phyloP scores from a whole-genome alignment of 768 basidiomycete species.

The Termitomyces sp. region DNA sequence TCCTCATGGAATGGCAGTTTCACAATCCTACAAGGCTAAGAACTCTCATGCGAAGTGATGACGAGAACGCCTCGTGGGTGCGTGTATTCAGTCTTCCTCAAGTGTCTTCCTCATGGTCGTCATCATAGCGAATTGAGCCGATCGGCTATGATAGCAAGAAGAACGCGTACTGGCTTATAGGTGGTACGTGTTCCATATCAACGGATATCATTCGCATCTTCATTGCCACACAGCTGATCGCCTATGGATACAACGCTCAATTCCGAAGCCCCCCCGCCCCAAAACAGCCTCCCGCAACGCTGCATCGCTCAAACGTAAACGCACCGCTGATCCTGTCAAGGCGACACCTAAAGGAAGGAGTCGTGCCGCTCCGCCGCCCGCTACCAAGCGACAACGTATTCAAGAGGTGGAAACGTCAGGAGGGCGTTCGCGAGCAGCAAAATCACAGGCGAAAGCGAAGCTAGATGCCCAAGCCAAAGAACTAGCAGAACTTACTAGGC shows the following conservation, averaged over 20 bases:
- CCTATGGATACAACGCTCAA: conserved; percentile 80
- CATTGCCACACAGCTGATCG: conserved; percentile 53
- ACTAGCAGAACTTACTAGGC: conserved; percentile 56
- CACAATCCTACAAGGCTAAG: conserved; percentile 69
- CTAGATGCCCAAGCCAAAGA: conserved; percentile 67
- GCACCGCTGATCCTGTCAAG: conserved; percentile 13
- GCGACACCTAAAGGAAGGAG: conserved; percentile 11
- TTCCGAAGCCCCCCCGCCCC: conserved; percentile 17
- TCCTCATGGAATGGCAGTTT: conserved; percentile 83
- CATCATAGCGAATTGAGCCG: conserved; percentile 70
- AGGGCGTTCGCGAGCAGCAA: conserved; percentile 58
- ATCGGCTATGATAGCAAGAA: conserved; percentile 76
- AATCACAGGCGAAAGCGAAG: conserved; percentile 65
- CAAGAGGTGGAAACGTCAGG: conserved; percentile 13
- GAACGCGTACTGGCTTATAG: conserved; percentile 85
- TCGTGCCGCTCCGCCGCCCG: conserved; percentile 6
- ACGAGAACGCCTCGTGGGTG: conserved; percentile 77
- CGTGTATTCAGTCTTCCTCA: conserved; percentile 20
- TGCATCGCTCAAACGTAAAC: conserved; percentile 34
- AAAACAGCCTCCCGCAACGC: conserved; percentile 37
- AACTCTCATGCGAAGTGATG: conserved; percentile 71
- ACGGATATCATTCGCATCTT: background rate
- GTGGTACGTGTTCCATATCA: conserved; percentile 42
- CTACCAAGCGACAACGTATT: conserved; percentile 19
- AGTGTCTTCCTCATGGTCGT: conserved; percentile 2